A percentile compares a stretch with the other conserved stretches of the same genome.
These are phyloP conservation scores for Populus hybrid DNA, from an alignment of 441 rosid species.

Conservation along the genomic window DNA sequence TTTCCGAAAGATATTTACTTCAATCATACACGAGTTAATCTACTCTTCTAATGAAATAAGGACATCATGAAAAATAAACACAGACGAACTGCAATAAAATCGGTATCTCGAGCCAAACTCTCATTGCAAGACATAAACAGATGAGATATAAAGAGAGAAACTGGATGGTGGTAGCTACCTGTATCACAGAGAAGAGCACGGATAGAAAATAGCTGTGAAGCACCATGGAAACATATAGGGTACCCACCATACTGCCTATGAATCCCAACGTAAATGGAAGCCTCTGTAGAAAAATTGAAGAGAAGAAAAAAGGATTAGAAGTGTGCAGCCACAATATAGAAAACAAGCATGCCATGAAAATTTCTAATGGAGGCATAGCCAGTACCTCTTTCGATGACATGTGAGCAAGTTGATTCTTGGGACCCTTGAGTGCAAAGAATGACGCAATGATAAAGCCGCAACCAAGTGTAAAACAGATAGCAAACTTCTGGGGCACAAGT, in stretches of 20 bases:
- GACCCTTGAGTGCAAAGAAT: constrained; percentile 62
- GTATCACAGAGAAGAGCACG: constrained; percentile 56
- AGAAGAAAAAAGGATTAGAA: neutral
- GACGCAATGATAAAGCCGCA: constrained; percentile 54
- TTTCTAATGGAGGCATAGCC: neutral
- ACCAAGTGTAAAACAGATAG: constrained; percentile 63
- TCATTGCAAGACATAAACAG: no score
- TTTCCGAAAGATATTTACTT: neutral
- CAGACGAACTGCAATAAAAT: neutral
- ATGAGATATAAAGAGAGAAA: neutral
- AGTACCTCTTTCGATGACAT: constrained; percentile 59
- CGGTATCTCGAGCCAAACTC: neutral
- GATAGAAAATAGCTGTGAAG: constrained; percentile 73
- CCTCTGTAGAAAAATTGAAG: constrained; percentile 39
- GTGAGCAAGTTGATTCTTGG: constrained; percentile 48
- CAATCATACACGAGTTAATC: neutral
- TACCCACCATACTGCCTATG: constrained; percentile 57
- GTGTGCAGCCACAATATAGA: neutral
- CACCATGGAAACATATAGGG: constrained; percentile 62
- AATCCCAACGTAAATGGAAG: constrained; percentile 60
- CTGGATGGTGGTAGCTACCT: constrained; percentile 32
- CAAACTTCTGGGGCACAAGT: constrained; percentile 67
- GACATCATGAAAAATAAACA: neutral
- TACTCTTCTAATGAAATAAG: neutral
- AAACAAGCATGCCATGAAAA: neutral